These are phyloP conservation scores for Prosopis cineraria DNA, from an alignment of 306 rosid species.

Conservation along the genomic window DNA sequence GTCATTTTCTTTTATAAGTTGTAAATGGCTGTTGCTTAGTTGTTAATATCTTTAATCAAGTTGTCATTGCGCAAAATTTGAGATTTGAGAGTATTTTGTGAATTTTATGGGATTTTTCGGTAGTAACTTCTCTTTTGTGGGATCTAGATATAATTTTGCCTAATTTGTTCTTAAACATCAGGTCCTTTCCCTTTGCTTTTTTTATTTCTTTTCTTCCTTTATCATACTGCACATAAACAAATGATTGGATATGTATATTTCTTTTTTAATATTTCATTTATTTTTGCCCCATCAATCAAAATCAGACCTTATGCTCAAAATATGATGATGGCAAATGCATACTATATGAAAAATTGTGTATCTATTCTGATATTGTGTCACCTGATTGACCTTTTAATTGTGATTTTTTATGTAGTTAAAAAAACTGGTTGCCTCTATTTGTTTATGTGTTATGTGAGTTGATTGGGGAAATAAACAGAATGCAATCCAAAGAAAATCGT, in stretches of 20 bases:
- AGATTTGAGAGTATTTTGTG: too few relatives aligned
- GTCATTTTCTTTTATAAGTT: too few relatives aligned
- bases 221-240: neutral
- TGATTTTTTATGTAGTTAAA: neutral
- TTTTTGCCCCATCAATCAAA: neutral
- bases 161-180: neutral
- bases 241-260: neutral
- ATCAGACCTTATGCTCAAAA: neutral
- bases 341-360: neutral
- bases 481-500: neutral
- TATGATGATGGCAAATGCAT: neutral
- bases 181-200: neutral
- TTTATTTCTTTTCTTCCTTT: conserved; percentile 27
- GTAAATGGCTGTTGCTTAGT: too few relatives aligned
- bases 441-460: neutral
- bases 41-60: too few relatives aligned
- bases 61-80: too few relatives aligned
- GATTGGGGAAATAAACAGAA: neutral
- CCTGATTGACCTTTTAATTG: neutral
- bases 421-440: neutral
- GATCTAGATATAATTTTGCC: too few relatives aligned
- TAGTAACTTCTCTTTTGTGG: too few relatives aligned
- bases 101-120: too few relatives aligned
- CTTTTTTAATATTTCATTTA: neutral
- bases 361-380: neutral